Percentiles rank a stretch among this genome's conserved stretches.
These are phyloP conservation scores for Paralagenidium karlingii DNA, from an alignment of 352 stramenopile genomes.

Conservation along the genomic window DNA sequence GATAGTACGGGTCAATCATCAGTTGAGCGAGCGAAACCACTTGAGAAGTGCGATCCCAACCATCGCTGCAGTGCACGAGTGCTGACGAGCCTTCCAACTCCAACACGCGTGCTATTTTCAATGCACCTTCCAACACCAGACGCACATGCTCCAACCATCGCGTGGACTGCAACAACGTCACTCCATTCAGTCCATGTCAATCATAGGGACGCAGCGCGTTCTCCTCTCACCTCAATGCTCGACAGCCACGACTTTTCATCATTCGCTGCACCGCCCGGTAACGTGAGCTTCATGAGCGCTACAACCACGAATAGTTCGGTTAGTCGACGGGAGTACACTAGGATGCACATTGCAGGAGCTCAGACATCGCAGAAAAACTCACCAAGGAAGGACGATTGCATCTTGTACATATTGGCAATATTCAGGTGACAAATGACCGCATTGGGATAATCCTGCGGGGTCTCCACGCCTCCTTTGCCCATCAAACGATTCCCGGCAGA, in stretches of 20 bases:
- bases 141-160: constrained; percentile 79
- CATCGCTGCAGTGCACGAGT: constrained; percentile 82
- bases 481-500: constrained; percentile 84
- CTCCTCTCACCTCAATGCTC: constrained; percentile 46
- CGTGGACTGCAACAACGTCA: constrained; percentile 14
- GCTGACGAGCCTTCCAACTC: constrained; percentile 67
- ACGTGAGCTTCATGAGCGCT: constrained; percentile 53
- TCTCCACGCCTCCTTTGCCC: constrained; percentile 86
- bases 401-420: constrained; percentile 91
- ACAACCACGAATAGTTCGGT: too few relatives aligned
- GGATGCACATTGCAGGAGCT: neutral
- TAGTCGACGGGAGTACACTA: neutral
- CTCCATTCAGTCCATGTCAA: neutral
- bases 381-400: constrained; percentile 71
- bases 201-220: neutral
- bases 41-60: constrained; percentile 79
- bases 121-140: constrained; percentile 60
- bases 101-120: constrained; percentile 81
- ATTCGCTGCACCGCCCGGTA: constrained; percentile 48
- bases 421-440: constrained; percentile 76
- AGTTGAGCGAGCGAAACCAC: constrained; percentile 66
- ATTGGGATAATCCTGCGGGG: constrained; percentile 62
- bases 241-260: constrained; percentile 55
- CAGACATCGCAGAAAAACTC: constrained; percentile 3
- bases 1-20: constrained; percentile 82